phyloP scores from a whole-genome alignment of 78 protist genomes.

The Cavenderia fasciculata region DNA sequence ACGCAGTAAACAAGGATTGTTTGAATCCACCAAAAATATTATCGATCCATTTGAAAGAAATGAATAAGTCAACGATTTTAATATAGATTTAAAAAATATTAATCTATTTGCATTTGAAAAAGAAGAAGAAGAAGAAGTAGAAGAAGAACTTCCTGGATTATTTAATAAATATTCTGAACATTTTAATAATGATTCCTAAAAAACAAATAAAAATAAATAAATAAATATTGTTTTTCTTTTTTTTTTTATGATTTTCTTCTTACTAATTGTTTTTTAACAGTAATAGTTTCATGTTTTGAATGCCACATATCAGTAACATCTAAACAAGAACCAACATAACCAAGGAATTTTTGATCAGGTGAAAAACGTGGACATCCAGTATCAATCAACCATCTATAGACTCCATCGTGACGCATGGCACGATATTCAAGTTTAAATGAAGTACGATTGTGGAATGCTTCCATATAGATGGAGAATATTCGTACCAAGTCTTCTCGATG shows the following conservation, averaged over 20 bases:
- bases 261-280: constrained; percentile 1
- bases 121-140: no score
- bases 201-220: constrained; percentile 5
- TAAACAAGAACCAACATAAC: constrained; percentile 50
- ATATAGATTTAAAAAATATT: not conserved
- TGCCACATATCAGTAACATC: constrained; percentile 63
- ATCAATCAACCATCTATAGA: constrained; percentile 42
- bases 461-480: not conserved
- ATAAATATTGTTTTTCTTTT: not conserved
- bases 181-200: no score
- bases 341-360: constrained; percentile 3
- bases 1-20: not conserved
- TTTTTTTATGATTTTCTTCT: not conserved
- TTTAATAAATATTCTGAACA: no score
- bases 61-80: not conserved
- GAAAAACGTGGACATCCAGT: constrained; percentile 31
- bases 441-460: constrained; percentile 4
- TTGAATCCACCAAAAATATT: not conserved
- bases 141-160: no score
- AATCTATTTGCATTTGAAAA: no score
- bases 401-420: constrained; percentile 27
- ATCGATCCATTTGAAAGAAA: not conserved
- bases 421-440: constrained; percentile 51
- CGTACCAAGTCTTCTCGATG: constrained; percentile 36
- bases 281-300: constrained; percentile 36